Conservation (phyloP, 208 protist species). For the Leishmania gerbilli region DNA sequence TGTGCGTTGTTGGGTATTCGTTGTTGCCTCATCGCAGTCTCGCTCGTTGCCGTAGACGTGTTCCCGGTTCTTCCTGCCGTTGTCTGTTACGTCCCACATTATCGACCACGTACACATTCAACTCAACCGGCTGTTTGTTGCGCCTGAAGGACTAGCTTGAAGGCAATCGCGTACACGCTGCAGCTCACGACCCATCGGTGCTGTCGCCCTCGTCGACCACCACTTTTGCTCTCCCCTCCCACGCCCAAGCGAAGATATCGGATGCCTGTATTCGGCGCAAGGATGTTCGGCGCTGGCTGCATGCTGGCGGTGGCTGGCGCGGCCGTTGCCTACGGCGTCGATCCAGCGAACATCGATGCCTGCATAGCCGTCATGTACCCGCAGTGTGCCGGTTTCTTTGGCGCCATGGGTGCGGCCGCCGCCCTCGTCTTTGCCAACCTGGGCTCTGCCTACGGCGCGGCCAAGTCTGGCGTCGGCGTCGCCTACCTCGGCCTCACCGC, state of each 20-base stretch:
- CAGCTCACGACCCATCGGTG: background rate
- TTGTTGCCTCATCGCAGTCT: background rate
- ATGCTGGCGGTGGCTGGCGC: conserved; percentile 12
- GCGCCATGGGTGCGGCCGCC: conserved; percentile 68
- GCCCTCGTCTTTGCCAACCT: conserved; percentile 94
- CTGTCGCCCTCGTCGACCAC: background rate
- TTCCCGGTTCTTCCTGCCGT: background rate
- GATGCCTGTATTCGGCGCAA: conserved; percentile 15
- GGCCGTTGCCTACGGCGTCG: conserved; percentile 15
- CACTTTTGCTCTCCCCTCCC: background rate
- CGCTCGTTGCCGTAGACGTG: background rate
- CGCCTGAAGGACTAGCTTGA: background rate
- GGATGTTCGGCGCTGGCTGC: conserved; percentile 18
- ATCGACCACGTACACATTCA: background rate
- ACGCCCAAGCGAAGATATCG: background rate
- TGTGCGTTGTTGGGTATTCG: background rate
- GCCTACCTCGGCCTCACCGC: conserved; percentile 96
- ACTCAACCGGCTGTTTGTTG: background rate
- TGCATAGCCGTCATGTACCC: conserved; percentile 85
- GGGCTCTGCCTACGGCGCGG: conserved; percentile 98
- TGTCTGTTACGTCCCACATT: background rate
- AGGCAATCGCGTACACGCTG: background rate
- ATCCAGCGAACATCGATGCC: conserved; percentile 16
- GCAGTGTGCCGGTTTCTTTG: conserved; percentile 80
- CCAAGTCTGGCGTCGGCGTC: conserved; percentile 98